Evolutionary conservation across 1,139 yeast genomes (phyloP).

Genomic region (Cylindricascospora bacillispora): DNA sequence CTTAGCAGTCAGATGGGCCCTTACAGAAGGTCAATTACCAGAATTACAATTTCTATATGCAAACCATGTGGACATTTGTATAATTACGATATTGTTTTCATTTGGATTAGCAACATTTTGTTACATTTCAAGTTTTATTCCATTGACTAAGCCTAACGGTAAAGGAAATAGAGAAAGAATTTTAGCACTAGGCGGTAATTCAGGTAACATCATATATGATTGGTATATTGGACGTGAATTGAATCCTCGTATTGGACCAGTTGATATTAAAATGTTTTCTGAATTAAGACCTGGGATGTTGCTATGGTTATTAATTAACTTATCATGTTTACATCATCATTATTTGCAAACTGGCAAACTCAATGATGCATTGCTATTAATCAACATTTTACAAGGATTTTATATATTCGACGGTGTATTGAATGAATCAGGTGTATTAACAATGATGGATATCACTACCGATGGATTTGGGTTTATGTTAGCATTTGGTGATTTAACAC

Average conservation of each 20-base stretch:
- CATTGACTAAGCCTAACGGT: constrained; percentile 39
- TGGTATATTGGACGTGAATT: constrained; percentile 97
- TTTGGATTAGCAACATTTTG: constrained; percentile 49
- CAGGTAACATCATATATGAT: constrained; percentile 65
- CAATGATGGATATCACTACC: constrained; percentile 92
- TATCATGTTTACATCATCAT: constrained; percentile 74
- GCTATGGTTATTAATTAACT: constrained; percentile 69
- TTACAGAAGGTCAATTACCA: constrained; percentile 48
- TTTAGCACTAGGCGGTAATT: constrained; percentile 77
- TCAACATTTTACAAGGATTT: constrained; percentile 59
- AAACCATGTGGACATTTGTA: constrained; percentile 51
- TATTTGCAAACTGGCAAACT: constrained; percentile 48
- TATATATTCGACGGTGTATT: constrained; percentile 86
- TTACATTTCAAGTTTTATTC: constrained; percentile 55
- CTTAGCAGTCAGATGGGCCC: constrained; percentile 38
- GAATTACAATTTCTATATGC: constrained; percentile 67
- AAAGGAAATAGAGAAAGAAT: constrained; percentile 50
- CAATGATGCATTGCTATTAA: constrained; percentile 60
- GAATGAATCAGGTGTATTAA: constrained; percentile 76
- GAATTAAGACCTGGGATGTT: constrained; percentile 93
- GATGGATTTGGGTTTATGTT: constrained; percentile 98
- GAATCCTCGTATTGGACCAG: constrained; percentile 75
- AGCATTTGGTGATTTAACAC: constrained; percentile 82
- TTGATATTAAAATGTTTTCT: constrained; percentile 84
- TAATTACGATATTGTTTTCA: constrained; percentile 54